Evolutionary conservation across 163 green algal species (phyloP).

Genomic region (Chloromonas sp.): DNA sequence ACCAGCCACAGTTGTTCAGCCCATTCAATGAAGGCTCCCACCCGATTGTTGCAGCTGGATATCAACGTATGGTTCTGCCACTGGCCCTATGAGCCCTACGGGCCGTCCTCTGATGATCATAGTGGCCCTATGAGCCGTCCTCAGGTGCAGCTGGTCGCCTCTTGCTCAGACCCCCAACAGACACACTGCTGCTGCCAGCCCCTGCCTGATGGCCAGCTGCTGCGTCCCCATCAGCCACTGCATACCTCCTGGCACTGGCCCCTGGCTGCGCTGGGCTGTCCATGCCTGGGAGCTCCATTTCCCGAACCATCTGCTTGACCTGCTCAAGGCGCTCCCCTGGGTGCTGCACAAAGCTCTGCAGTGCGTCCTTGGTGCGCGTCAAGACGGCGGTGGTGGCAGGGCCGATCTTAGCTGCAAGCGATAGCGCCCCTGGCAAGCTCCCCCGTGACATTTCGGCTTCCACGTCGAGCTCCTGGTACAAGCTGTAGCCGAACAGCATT

Average conservation of each 20-base stretch:
- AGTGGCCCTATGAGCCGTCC: too few relatives aligned
- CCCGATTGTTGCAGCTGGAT: too few relatives aligned
- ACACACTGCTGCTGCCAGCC: background rate
- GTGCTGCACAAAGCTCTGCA: background rate
- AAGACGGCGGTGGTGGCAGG: background rate
- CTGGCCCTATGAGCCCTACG: too few relatives aligned
- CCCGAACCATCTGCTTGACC: background rate
- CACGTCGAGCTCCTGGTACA: slow-evolving; percentile 1
- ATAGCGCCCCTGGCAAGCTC: background rate
- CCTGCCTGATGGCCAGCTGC: background rate
- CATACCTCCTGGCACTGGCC: background rate
- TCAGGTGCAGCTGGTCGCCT: too few relatives aligned
- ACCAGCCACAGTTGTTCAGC: too few relatives aligned
- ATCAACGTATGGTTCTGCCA: too few relatives aligned
- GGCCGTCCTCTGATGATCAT: too few relatives aligned
- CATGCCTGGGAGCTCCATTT: background rate
- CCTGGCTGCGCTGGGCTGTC: background rate
- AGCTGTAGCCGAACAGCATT: background rate
- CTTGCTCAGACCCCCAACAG: background rate
- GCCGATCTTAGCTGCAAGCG: background rate
- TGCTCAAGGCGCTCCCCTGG: background rate
- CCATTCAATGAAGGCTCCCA: too few relatives aligned
- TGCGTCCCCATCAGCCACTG: background rate
- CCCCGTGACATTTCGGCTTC: background rate
- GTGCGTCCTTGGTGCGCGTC: background rate